Evolutionary conservation across 257 asterid species (phyloP).

Genomic region (Parsonsia alboflavescens): DNA sequence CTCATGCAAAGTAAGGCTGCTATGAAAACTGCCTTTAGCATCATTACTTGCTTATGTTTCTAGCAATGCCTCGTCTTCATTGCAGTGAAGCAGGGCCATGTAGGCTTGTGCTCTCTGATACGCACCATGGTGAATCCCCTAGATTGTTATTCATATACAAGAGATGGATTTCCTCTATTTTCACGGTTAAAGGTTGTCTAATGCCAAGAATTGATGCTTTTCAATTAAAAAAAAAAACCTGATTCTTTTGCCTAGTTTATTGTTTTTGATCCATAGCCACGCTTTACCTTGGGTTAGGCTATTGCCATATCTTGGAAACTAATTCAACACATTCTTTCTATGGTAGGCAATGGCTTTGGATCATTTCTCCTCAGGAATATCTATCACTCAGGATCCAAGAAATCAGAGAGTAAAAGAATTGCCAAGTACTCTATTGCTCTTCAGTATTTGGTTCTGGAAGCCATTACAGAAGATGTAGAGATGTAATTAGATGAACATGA

Average conservation of each 20-base stretch:
- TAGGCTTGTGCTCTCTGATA: conserved; percentile 65
- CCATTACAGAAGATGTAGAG: conserved; percentile 30
- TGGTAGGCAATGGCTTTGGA: conserved; percentile 52
- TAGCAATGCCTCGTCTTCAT: conserved; percentile 8
- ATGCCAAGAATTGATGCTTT: not conserved
- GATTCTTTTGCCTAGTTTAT: not conserved
- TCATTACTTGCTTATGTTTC: not conserved
- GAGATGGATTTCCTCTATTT: conserved; percentile 84
- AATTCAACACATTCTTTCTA: not conserved
- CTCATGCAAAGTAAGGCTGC: conserved; percentile 60
- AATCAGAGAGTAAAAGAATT: conserved; percentile 19
- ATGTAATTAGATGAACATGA: not conserved
- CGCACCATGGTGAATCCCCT: conserved; percentile 71
- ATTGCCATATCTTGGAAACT: not conserved
- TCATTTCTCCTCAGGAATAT: conserved; percentile 51
- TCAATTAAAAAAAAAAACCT: not conserved
- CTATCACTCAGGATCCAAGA: conserved; percentile 23
- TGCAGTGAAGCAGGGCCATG: conserved; percentile 50
- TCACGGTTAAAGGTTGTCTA: conserved; percentile 51
- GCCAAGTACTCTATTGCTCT: conserved; percentile 86
- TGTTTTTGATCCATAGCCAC: not conserved
- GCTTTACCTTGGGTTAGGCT: conserved; percentile 4
- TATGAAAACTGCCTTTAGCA: not conserved
- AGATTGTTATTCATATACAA: conserved; percentile 75
- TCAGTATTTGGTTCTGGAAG: conserved; percentile 68